Evolutionary conservation across 164 flowering plant genomes (phyloP), one percentile per base, ranked within the genome.

Genomic region (grape (Vitis vinifera)): DNA sequence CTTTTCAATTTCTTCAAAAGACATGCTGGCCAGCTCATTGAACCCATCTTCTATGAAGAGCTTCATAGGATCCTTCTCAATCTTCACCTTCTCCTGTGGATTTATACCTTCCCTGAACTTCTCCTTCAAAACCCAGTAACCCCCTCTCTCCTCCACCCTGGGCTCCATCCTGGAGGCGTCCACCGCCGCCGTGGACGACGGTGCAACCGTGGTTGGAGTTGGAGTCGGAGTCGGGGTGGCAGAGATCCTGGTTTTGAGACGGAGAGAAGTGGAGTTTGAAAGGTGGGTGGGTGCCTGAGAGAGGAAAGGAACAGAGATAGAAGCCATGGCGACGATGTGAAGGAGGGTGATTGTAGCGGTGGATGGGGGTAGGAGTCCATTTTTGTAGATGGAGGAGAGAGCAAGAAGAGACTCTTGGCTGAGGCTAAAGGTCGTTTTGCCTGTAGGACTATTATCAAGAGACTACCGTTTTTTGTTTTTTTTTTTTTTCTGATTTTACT

Each of bases 1-100:
- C 10, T 75, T 72, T 2, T 95, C 97, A 67, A 91, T 82, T 60
- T 92, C 92, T 56, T 92, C 91, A n/a, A 91, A 8, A 0, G 96
- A 73, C 50, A 83, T 67, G 66, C 83, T 81, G 0, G 93, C 84
- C 29, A 95, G 85, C 64, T 90, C 96, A 8, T 85, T 76, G 66
- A 92, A 82, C 14, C 93, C 97, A 57, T 75, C 75, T 55, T 95
- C 97, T 69, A 82, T 82, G 75, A 80, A 81, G 47, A 93, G 84
- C 78, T 78, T 86, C 99, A 95, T 92, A 0, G 98, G 98, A 63
- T 92, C 98, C 66, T 80, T 90, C 81, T 81, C 89, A 66, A 95
- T 69, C 89, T 95, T 92, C 65, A 89, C 81, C 78, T 95, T 95
- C 82, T 95, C 99, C 60, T 84, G 91, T 6, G 90, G 92, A 61